Evolutionary conservation across 192 early-diverging fungal genomes (phyloP).

Genomic region (Mortierella antarctica): DNA sequence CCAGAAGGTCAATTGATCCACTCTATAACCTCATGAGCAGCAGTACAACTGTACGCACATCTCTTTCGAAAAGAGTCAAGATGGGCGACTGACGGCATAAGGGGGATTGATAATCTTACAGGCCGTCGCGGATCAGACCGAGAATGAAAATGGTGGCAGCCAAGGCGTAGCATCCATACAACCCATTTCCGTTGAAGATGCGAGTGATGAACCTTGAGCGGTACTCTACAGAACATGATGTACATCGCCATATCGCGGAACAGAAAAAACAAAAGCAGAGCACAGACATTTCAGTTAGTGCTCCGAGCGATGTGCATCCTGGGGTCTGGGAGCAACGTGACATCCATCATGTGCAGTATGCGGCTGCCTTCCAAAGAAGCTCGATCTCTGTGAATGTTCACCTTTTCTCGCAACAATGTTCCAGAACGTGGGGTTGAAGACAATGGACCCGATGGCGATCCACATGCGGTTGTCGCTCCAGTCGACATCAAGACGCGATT

Average conservation of each 20-base stretch:
- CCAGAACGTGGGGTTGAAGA: constrained; percentile 92
- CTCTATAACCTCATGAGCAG: too few relatives aligned
- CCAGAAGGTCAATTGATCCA: too few relatives aligned
- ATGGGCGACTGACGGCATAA: too few relatives aligned
- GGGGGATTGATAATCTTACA: constrained; percentile 54
- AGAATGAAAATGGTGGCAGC: constrained; percentile 84
- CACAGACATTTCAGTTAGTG: not conserved
- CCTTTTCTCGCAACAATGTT: constrained; percentile 87
- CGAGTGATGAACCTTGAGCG: constrained; percentile 74
- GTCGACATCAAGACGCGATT: constrained; percentile 58
- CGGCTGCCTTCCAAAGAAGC: not conserved
- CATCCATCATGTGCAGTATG: not conserved
- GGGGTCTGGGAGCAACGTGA: too few relatives aligned
- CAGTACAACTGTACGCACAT: not conserved
- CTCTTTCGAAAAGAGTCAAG: not conserved
- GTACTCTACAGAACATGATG: constrained; percentile 69
- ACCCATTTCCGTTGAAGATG: constrained; percentile 73
- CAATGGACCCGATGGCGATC: constrained; percentile 73
- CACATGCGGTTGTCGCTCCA: constrained; percentile 74
- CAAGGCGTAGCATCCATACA: constrained; percentile 84
- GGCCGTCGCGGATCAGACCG: constrained; percentile 83
- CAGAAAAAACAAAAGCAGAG: not conserved
- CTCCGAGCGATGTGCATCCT: not conserved
- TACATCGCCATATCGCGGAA: not conserved
- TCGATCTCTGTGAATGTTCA: constrained; percentile 16